Base-by-base conservation (phyloP, 2,329 filamentous ascomycete genomes). In the Cordyceps cateniannulata region DNA sequence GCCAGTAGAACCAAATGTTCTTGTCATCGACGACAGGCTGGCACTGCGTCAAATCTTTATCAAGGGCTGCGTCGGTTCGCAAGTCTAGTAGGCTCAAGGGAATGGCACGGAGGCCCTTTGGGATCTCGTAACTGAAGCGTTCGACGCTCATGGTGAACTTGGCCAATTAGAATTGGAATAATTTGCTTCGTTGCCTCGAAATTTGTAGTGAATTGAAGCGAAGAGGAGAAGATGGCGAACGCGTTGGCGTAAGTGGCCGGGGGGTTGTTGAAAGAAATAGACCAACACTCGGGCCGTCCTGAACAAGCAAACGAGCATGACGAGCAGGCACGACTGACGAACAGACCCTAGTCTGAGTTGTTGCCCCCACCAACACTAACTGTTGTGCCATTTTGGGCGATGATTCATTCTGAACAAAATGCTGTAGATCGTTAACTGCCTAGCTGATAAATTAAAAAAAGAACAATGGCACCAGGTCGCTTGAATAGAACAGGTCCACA, bases 1-100 rank as follows among this genome's bases (percentile, higher is more conserved):
- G 75, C 82, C 82, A 85, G 70, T 83, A 85, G 66, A 83, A 81
- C 76, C 81, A 85, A 27, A 85, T 71, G 52, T 83, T 83, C 67
- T 84, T 84, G 50, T 77, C 75, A 32, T 70, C 68, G 0, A 70
- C 67, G 29, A 79, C 68, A 22, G 76, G 72, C 22, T 64, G 65
- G 1, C 75, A 76, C 55, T 77, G 66, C 1, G 75, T 65, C 32
- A 82, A 64, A 12, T 73, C 72, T 18, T 71, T 59, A 61, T 82
- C 79, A 29, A 82, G 70, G 61, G 78, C 75, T 3, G 69, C 63
- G 54, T 82, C 80, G 3, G 79, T 65, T 9, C 80, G 75, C 3
- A 77, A 68, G 61, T 83, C 80, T 9, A 82, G 67, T 5, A 72
- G 65, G 6, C 75, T 60, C 1, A 57, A 40, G 0, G 78, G 74